Evolutionary conservation across 2,329 filamentous ascomycete species (phyloP), one percentile per base, ranked within the genome.

Genomic region (Pseudocercospora musae): DNA sequence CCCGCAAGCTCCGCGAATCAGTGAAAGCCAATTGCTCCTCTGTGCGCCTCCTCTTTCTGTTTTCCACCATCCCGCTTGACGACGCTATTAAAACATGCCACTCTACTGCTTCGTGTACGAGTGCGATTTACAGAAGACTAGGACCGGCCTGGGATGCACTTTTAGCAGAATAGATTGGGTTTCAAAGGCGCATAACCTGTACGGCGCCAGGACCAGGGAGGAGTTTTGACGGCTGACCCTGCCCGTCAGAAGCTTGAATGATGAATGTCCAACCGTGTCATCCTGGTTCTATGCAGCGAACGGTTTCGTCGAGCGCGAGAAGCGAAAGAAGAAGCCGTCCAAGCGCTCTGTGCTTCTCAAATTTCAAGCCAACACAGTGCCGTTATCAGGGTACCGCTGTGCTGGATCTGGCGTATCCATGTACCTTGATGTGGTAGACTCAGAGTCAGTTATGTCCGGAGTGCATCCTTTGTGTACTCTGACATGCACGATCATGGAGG

Each of bases 101-200:
- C 25, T 25, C 48, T 25, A 52, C 48, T 18, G 25, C 25, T 52
- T 21, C 48, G 48, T 29, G 23, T 18, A 31, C 21, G 23, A 31
- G 48, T 52, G 48, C 48, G 48, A 52, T 52, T n/a, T n/a, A 27
- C 13, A 52, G 23, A 52, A 18, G 48, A 52, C 48, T 7, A 29
- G 48, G 48, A n/a, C 48, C 21, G 15, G 25, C 44, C 53, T 50
- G 42, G 29, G 27, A 31, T n/a, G 11, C 27, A 10, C 29, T 48
- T 46, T 21, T 23, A 15, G 29, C 25, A 44, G 55, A 40, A 57
- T 57, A 63, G 61, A 63, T 63, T 63, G 61, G 52, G 61, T 63
- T 63, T 63, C 57, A 48, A 50, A 54, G 40, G 52, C 55, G 46
- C 57, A 57, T 44, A 33, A 59, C 37, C 33, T 53, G 57, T 54